Conservation (phyloP, 1,284 basidiomycete species). For the Ganoderma leucocontextum region DNA sequence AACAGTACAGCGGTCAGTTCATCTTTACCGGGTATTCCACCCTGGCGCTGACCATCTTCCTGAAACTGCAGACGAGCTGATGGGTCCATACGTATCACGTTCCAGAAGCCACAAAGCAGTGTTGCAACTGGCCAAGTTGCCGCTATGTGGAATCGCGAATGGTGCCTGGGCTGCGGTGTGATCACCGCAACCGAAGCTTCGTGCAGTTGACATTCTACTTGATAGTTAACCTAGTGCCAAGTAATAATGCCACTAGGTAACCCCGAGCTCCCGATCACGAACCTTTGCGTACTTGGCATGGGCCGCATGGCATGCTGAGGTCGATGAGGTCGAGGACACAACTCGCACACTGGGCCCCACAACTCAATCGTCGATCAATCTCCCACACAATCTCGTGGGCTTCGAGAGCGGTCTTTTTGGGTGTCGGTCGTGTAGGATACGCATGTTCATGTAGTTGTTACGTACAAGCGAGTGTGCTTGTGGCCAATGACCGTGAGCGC, state of each 20-base stretch:
- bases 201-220: background rate
- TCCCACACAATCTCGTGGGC: conserved; percentile 27
- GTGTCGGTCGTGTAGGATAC: conserved; percentile 22
- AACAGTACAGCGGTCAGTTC: conserved; percentile 46
- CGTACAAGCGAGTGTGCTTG: conserved; percentile 27
- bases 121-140: conserved; percentile 87
- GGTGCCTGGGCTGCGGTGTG: conserved; percentile 87
- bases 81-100: conserved; percentile 51
- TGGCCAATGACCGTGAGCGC: conserved; percentile 25
- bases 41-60: background rate
- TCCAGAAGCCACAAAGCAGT: conserved; percentile 69
- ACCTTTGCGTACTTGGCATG: background rate
- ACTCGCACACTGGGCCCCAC: conserved; percentile 29
- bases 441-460: conserved; percentile 34
- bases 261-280: background rate
- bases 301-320: background rate
- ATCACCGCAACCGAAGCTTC: conserved; percentile 49
- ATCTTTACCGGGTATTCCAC: background rate
- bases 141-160: conserved; percentile 75
- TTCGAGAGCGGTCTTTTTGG: conserved; percentile 19
- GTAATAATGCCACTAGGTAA: background rate
- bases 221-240: background rate
- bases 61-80: conserved; percentile 16
- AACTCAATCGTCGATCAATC: conserved; percentile 37
- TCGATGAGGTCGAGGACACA: conserved; percentile 11